phyloP scores from a whole-genome alignment of 495 filamentous ascomycete genomes.

The Penicillium psychrofluorescens region DNA sequence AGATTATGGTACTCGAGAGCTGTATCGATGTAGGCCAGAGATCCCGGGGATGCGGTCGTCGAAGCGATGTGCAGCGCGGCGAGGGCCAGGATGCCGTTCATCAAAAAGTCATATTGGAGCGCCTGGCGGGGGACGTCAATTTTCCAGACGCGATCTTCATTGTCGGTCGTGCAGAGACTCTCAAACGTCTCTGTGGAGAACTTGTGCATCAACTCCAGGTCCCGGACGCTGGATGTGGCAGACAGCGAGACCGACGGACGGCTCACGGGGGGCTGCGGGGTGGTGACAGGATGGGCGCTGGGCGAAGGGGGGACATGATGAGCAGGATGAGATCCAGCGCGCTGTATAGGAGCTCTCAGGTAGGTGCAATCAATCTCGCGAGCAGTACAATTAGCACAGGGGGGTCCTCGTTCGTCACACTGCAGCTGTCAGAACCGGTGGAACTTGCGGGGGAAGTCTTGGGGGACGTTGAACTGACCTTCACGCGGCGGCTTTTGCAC shows the following conservation, averaged over 20 bases:
- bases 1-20: constrained; percentile 44
- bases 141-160: constrained; percentile 27
- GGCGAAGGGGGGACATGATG: too few relatives aligned
- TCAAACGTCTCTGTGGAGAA: constrained; percentile 34
- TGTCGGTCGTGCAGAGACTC: constrained; percentile 21
- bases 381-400: constrained; percentile 37
- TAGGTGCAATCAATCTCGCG: constrained; percentile 35
- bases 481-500: constrained; percentile 51
- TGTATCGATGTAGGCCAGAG: constrained; percentile 40
- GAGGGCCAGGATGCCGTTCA: constrained; percentile 47
- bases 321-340: background rate
- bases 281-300: too few relatives aligned
- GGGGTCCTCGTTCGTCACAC: constrained; percentile 41
- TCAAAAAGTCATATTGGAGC: constrained; percentile 43
- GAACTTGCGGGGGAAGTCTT: background rate
- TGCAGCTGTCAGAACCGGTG: constrained; percentile 11
- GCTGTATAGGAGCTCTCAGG: constrained; percentile 18
- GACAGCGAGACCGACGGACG: constrained; percentile 5
- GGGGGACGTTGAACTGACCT: constrained; percentile 23
- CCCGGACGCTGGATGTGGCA: constrained; percentile 13
- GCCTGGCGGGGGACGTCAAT: constrained; percentile 40
- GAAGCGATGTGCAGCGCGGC: constrained; percentile 48
- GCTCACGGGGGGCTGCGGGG: constrained; percentile 5
- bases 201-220: constrained; percentile 36
- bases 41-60: constrained; percentile 21